Conservation (phyloP, 495 filamentous ascomycete genomes). For the Penicillium soppii region DNA sequence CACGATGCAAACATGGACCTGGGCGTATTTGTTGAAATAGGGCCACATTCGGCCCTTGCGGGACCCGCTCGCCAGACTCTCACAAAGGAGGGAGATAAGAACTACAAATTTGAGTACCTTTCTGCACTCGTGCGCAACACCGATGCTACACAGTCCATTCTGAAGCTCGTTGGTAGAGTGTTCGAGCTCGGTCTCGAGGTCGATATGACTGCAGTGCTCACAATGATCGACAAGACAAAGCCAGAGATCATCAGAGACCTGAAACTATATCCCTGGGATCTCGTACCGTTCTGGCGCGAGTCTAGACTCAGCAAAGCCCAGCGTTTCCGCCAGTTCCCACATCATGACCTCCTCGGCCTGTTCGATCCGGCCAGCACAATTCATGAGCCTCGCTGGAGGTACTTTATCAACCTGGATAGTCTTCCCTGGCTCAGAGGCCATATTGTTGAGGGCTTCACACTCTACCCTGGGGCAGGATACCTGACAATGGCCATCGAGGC, state of each 20-base stretch:
- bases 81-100: background rate
- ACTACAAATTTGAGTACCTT: background rate
- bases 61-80: constrained; percentile 30
- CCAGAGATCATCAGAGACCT: constrained; percentile 7
- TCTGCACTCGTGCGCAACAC: background rate
- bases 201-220: background rate
- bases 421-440: constrained; percentile 12
- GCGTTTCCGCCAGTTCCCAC: constrained; percentile 41
- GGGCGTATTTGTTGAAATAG: constrained; percentile 43
- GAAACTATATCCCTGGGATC: constrained; percentile 21
- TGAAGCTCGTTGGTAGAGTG: background rate
- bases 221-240: background rate
- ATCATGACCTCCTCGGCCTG: constrained; percentile 42
- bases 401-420: constrained; percentile 19
- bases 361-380: constrained; percentile 33
- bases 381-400: constrained; percentile 34
- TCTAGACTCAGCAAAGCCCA: constrained; percentile 36
- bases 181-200: background rate
- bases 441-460: constrained; percentile 15
- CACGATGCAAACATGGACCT: constrained; percentile 5
- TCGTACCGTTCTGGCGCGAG: constrained; percentile 44
- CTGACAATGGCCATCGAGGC: constrained; percentile 26
- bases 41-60: constrained; percentile 51
- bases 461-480: constrained; percentile 36
- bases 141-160: background rate